Conservation (phyloP, 345 rosid genomes). For the Tarenaya hassleriana region DNA sequence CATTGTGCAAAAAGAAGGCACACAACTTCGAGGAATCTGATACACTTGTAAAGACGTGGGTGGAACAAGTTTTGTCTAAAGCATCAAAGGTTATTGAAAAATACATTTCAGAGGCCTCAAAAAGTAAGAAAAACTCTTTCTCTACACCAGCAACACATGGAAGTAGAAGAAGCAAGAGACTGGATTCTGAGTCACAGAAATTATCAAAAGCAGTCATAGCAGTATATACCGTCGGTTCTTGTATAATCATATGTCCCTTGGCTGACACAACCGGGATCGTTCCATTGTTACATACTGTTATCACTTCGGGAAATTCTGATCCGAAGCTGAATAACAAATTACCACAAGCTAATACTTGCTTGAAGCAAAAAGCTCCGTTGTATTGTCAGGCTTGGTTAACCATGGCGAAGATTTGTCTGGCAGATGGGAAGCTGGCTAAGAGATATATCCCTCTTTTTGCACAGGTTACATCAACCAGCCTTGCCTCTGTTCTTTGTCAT, state of each 20-base stretch:
- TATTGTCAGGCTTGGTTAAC: slow-evolving; percentile 86
- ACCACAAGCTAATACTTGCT: slow-evolving; percentile 43
- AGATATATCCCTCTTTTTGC: slow-evolving; percentile 81
- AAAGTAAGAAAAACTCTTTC: slow-evolving; percentile 31
- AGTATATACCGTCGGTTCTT: slow-evolving; percentile 67
- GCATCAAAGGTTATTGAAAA: slow-evolving; percentile 58
- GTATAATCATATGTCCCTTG: slow-evolving; percentile 64
- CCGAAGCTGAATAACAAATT: slow-evolving; percentile 51
- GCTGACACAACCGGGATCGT: slow-evolving; percentile 55
- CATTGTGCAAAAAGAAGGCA: slow-evolving; percentile 73
- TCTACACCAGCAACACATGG: slow-evolving; percentile 60
- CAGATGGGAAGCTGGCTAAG: slow-evolving; percentile 84
- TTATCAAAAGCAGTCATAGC: slow-evolving; percentile 59
- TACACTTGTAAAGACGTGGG: slow-evolving; percentile 65
- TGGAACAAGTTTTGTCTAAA: slow-evolving; percentile 50
- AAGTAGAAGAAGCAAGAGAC: slow-evolving; percentile 44
- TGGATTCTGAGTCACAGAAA: slow-evolving; percentile 29
- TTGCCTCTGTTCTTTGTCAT: background rate
- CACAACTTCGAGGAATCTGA: slow-evolving; percentile 51
- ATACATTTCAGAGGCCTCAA: slow-evolving; percentile 43
- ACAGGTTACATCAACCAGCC: slow-evolving; percentile 43
- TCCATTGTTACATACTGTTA: slow-evolving; percentile 64
- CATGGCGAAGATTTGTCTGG: slow-evolving; percentile 89
- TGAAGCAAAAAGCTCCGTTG: slow-evolving; percentile 59
- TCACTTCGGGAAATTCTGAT: slow-evolving; percentile 66